Percentiles rank a stretch among this genome's conserved stretches.
phyloP scores from a whole-genome alignment of 73 alveolate species.

The Diophrys appendiculata region DNA sequence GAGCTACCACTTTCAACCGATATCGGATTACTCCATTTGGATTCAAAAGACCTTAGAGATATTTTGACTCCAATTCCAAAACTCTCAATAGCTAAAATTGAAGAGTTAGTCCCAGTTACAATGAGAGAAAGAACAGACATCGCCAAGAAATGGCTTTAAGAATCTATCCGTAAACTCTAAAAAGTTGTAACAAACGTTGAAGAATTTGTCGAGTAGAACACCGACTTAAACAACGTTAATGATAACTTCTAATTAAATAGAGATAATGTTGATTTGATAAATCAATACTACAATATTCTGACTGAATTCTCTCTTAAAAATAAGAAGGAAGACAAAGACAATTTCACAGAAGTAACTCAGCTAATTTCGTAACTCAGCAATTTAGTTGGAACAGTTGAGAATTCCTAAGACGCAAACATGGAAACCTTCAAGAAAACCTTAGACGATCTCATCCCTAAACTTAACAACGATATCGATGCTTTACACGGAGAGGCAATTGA shows the following conservation, averaged over 20 bases:
- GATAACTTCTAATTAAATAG: conserved; percentile 45
- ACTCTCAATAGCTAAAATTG: conserved; percentile 33
- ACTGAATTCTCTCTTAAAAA: conserved; percentile 46
- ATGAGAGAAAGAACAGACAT: conserved; percentile 27
- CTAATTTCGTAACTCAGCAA: conserved; percentile 35
- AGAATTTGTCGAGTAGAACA: conserved; percentile 46
- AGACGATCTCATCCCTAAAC: conserved; percentile 37
- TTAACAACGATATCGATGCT: conserved; percentile 28
- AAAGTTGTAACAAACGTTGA: conserved; percentile 44
- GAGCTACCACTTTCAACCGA: conserved; percentile 39
- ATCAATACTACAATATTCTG: conserved; percentile 35
- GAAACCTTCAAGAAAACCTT: conserved; percentile 44
- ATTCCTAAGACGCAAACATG: conserved; percentile 40
- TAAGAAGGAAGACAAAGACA: conserved; percentile 57
- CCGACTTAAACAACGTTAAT: conserved; percentile 17
- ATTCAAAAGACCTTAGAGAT: conserved; percentile 31
- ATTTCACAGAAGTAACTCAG: conserved; percentile 43
- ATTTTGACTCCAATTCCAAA: conserved; percentile 45
- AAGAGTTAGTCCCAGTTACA: conserved; percentile 35
- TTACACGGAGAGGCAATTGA: conserved; percentile 18
- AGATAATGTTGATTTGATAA: conserved; percentile 33
- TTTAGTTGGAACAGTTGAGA: conserved; percentile 32
- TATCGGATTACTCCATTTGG: conserved; percentile 32
- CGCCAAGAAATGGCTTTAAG: conserved; percentile 35
- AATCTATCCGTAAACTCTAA: conserved; percentile 8